Base-by-base conservation (phyloP, 2,329 filamentous ascomycete species). In the Colletotrichum coccodes region DNA sequence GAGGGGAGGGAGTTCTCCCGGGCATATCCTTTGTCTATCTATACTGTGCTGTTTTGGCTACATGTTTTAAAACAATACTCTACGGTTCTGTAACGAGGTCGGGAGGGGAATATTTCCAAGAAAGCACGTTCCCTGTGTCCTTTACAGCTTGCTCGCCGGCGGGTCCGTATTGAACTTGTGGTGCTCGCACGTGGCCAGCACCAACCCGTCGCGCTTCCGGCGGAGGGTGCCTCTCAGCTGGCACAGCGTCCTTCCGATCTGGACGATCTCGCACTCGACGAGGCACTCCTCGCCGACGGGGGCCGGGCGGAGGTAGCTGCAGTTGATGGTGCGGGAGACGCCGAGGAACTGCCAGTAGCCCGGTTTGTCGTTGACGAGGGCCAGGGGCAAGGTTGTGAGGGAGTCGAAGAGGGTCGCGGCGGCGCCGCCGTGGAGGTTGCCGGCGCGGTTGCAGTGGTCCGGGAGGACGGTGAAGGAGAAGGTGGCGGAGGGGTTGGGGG, bases 351-450 rank as follows among this genome's bases (percentile, higher is more conserved):
- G 80, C 87, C 91, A 92, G 76, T 86, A 89, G 6, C 89, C 91
- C 0, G 87, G 87, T 26, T 80, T 81, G 61, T 69, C 66, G 50
- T 85, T 85, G 59, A 91, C 77, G 42, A 90, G 83, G 11, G 85
- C 78, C 14, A 93, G 78, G 4, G 89, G 82, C 21, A 88, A 76
- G 3, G 88, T 88, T 0, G 92, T 93, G 72, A 88, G 85, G 65
- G 87, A 81, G 79, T 94, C 92, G 72, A 93, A 90, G 4, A 94
- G 79, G 0, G 90, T 90, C 3, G 92, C 87, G 0, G 88, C 84
- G 71, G 89, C 90, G 21, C 89, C 89, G 60, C 89, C 89, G 74
- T 91, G 89, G 62, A 91, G 79, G 78, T 86, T 90, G 30, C 78
- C 77, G 16, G 85, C 66, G 6, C 82, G 78, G 77, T 91, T 91